phyloP scores from a whole-genome alignment of 2,329 filamentous ascomycete species.

The Cercospora zeina region DNA sequence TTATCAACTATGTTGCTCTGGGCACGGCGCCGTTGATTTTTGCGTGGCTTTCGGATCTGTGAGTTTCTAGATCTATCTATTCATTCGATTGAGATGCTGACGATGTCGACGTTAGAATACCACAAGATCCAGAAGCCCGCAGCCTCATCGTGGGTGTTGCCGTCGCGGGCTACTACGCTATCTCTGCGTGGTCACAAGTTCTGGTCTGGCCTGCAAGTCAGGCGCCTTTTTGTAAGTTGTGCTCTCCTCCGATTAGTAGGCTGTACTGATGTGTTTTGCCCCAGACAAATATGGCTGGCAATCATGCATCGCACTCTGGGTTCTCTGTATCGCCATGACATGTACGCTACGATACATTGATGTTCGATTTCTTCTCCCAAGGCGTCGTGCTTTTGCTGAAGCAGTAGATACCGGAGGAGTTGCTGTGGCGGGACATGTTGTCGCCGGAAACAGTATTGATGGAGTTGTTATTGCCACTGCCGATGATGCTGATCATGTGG shows the following conservation, averaged over 20 bases:
- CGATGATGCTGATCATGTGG: background rate
- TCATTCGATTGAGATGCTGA: background rate
- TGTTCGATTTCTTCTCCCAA: slow-evolving; percentile 43
- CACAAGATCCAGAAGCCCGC: slow-evolving; percentile 53
- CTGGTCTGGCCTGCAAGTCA: slow-evolving; percentile 55
- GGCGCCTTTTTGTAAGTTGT: slow-evolving; percentile 47
- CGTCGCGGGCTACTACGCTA: slow-evolving; percentile 54
- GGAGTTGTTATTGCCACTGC: background rate
- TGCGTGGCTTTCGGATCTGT: slow-evolving; percentile 54
- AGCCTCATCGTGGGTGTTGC: slow-evolving; percentile 53
- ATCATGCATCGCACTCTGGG: slow-evolving; percentile 48
- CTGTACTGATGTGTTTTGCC: background rate
- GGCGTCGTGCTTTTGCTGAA: slow-evolving; percentile 29
- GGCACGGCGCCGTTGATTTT: slow-evolving; percentile 57
- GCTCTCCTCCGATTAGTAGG: background rate
- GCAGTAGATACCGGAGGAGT: slow-evolving; percentile 27
- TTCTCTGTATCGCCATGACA: slow-evolving; percentile 51
- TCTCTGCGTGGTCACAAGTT: slow-evolving; percentile 55
- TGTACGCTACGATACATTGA: slow-evolving; percentile 49
- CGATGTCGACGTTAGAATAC: slow-evolving; percentile 35
- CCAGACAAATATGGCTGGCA: slow-evolving; percentile 52
- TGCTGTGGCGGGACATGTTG: slow-evolving; percentile 26
- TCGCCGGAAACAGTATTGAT: slow-evolving; percentile 16
- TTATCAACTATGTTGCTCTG: slow-evolving; percentile 52
- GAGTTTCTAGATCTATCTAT: slow-evolving; percentile 3